Conservation (phyloP, 1,284 basidiomycete genomes). For the Psilocybe mexicana region DNA sequence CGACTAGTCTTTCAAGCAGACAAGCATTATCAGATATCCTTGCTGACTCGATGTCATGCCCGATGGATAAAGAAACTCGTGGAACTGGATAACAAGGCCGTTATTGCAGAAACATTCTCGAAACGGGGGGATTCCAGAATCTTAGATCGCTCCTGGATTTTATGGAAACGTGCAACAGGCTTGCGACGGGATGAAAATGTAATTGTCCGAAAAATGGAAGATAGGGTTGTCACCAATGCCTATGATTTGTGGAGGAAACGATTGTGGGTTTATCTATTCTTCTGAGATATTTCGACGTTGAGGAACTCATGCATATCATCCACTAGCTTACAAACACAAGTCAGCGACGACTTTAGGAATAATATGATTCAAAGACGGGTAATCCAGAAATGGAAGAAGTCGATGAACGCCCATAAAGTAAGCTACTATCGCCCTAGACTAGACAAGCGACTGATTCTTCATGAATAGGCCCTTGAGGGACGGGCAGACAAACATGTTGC, state of each 20-base stretch:
- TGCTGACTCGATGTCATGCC: conserved; percentile 44
- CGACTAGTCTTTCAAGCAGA: conserved; percentile 50
- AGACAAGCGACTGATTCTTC: not conserved
- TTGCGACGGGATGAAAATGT: conserved; percentile 45
- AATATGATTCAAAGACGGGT: conserved; percentile 34
- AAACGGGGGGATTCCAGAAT: conserved; percentile 36
- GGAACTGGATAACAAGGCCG: conserved; percentile 44
- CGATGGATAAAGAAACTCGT: conserved; percentile 52
- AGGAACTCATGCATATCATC: not conserved
- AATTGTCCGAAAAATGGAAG: conserved; percentile 42
- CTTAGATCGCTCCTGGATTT: conserved; percentile 47
- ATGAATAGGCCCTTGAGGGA: conserved; percentile 42
- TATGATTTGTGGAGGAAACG: conserved; percentile 57
- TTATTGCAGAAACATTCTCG: conserved; percentile 47
- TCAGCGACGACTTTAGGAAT: conserved; percentile 19
- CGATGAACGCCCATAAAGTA: conserved; percentile 52
- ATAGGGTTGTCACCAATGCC: conserved; percentile 47
- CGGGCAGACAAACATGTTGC: conserved; percentile 58
- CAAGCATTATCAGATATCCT: conserved; percentile 44
- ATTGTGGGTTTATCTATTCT: conserved; percentile 42
- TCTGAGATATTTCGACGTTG: not conserved
- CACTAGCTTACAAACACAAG: conserved; percentile 14
- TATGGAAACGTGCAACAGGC: conserved; percentile 52
- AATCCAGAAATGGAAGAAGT: conserved; percentile 57
- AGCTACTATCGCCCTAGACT: conserved; percentile 22